Evolutionary conservation across 768 basidiomycete species (phyloP), one percentile per base, ranked within the genome.

Genomic region (Artomyces pyxidatus): DNA sequence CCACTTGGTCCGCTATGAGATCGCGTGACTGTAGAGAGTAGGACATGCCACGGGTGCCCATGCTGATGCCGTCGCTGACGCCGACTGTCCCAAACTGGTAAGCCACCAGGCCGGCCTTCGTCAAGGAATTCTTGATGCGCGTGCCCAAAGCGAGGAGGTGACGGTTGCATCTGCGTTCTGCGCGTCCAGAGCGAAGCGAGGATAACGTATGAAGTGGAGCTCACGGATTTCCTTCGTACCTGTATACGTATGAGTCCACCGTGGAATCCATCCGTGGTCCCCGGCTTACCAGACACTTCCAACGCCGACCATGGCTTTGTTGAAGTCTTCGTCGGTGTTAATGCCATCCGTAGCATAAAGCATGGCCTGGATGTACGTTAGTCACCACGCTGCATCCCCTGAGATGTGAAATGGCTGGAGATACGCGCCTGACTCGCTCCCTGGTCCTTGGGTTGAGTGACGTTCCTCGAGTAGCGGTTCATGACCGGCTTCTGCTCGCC

Each of bases 201-300:
- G 21, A 49, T 5, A 16, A 17, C 7, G 23, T 17, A 29, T n/a
- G 30, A 29, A 37, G 12, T 22, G 19, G 25, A 23, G 72, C 90
- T 72, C 66, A 98, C 88, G 96, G 96, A 67, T 96, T 97, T 37
- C 95, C 95, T 65, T 99, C 95, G 61, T 98, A 98, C 94, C 94
- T 97, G 52, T 45, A 52, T 11, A 9, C 32, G 25, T 39, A 19
- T 51, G 47, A 50, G 54, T 61, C 53, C 37, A 44, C 49, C 47
- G 48, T 27, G 22, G 53, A 59, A 51, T 17, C 48, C 11, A 26
- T 17, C 47, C 55, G 44, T 32, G 26, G 42, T 54, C 30, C 55
- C 35, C 37, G 37, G 70, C 84, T 64, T 62, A 93, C 96, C 96
- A 99, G 29, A 99, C 87, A 57, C 92, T 95, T 9, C 83, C 96